phyloP scores from a whole-genome alignment of 2,329 filamentous ascomycete species.

The Aspergillus viridinutans region DNA sequence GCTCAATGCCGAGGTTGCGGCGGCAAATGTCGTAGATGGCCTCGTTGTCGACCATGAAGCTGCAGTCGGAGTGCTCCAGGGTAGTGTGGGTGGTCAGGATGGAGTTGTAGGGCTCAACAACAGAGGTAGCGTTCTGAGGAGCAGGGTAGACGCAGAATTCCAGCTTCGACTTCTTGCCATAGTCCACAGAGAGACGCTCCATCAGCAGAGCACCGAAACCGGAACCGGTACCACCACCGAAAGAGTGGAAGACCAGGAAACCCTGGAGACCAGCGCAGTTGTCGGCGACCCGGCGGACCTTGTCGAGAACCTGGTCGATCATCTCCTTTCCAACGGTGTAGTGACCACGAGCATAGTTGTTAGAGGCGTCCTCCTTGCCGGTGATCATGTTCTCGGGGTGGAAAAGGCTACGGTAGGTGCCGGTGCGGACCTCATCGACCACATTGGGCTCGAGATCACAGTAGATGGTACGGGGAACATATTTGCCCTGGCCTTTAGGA shows the following conservation, averaged over 20 bases:
- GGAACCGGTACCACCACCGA: conserved; percentile 97
- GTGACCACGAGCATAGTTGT: conserved; percentile 99
- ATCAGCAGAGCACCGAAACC: conserved; percentile 97
- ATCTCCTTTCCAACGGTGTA: conserved; percentile 99
- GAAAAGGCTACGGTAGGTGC: conserved; percentile 92
- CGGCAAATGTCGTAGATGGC: conserved; percentile 99
- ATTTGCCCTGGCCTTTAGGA: conserved; percentile 84
- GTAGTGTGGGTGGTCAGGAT: conserved; percentile 99
- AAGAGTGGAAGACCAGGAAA: conserved; percentile 99
- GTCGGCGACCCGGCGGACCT: conserved; percentile 94
- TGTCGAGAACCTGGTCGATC: conserved; percentile 96
- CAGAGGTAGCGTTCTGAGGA: conserved; percentile 92
- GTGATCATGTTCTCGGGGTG: conserved; percentile 99
- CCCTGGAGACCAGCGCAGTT: conserved; percentile 97
- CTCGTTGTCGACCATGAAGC: conserved; percentile 99
- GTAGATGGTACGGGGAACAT: conserved; percentile 98
- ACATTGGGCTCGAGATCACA: conserved; percentile 99
- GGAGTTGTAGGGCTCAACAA: conserved; percentile 99
- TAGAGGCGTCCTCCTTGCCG: conserved; percentile 99
- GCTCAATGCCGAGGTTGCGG: conserved; percentile 93
- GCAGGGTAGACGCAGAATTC: conserved; percentile 99
- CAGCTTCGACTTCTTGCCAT: conserved; percentile 99
- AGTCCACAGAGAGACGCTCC: conserved; percentile 98
- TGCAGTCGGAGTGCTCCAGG: conserved; percentile 98
- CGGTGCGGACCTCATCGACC: conserved; percentile 97